Conservation (phyloP, 2,329 filamentous ascomycete species). For the Periconia macrospinosa region DNA sequence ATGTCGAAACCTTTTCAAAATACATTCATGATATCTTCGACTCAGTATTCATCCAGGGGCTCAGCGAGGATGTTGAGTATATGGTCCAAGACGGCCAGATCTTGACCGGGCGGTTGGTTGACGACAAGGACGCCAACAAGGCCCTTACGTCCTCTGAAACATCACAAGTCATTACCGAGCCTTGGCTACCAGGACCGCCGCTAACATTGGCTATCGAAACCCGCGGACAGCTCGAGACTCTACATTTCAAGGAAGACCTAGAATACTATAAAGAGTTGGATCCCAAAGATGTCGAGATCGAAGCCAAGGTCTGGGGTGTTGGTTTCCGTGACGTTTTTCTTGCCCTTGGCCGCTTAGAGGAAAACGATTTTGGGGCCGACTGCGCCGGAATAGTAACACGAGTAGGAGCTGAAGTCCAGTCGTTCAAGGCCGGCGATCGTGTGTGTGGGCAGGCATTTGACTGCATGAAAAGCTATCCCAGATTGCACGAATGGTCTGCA, state of each 20-base stretch:
- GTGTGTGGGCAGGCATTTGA: not conserved
- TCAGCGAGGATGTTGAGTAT: constrained; percentile 8
- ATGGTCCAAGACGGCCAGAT: constrained; percentile 3
- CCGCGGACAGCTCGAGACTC: constrained; percentile 10
- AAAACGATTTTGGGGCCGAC: constrained; percentile 5
- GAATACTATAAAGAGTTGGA: constrained; percentile 3
- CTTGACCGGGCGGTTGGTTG: constrained; percentile 3
- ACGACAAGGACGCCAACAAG: constrained; percentile 1
- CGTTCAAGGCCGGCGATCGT: constrained; percentile 6
- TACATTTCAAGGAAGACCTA: constrained; percentile 7
- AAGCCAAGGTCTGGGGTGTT: constrained; percentile 7
- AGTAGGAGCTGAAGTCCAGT: constrained; percentile 5
- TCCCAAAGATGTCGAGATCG: constrained; percentile 9
- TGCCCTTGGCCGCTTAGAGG: constrained; percentile 30
- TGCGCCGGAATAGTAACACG: constrained; percentile 7
- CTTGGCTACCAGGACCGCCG: constrained; percentile 1
- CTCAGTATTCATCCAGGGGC: not conserved
- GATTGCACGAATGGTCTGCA: not conserved
- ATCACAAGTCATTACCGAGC: not conserved
- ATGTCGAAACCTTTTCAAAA: not conserved
- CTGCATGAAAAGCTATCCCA: not conserved
- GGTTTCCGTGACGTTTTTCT: constrained; percentile 17
- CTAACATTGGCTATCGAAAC: constrained; percentile 15
- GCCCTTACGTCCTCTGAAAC: not conserved
- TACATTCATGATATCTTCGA: constrained; percentile 2